A percentile compares a stretch with the other conserved stretches of the same genome.
Evolutionary conservation across 2,329 filamentous ascomycete genomes (phyloP).

Genomic region (Phaeosphaeria sp.): DNA sequence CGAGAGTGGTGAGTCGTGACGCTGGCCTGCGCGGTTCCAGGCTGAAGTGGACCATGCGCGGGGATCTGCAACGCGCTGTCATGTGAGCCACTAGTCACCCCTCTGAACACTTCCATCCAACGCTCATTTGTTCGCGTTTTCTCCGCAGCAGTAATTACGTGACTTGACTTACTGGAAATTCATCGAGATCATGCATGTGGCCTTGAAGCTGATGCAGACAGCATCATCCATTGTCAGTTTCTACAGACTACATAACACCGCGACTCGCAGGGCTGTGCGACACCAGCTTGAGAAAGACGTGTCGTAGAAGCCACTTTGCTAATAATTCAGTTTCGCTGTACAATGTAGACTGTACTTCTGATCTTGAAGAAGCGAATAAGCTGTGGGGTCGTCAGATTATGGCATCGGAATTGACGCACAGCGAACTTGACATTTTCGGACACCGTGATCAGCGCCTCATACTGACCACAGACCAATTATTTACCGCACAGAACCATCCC

Average conservation of each 20-base stretch:
- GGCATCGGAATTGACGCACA: constrained; percentile 1
- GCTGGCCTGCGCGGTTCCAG: constrained; percentile 5
- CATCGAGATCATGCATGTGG: too few relatives aligned
- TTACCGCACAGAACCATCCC: not conserved
- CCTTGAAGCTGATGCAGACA: too few relatives aligned
- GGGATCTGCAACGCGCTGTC: constrained; percentile 7
- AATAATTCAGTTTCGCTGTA: not conserved
- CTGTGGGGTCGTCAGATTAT: not conserved
- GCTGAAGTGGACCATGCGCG: constrained; percentile 9
- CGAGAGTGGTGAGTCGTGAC: not conserved
- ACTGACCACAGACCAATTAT: not conserved
- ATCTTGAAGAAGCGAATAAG: not conserved
- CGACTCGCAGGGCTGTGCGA: too few relatives aligned
- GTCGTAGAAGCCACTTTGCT: too few relatives aligned
- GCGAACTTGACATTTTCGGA: not conserved
- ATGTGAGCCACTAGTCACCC: constrained; percentile 5
- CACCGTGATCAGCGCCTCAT: not conserved
- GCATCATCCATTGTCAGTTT: too few relatives aligned
- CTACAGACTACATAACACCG: too few relatives aligned
- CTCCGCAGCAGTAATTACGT: too few relatives aligned
- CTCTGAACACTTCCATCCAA: not conserved
- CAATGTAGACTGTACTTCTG: not conserved
- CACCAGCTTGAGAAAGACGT: too few relatives aligned
- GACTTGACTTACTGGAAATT: too few relatives aligned
- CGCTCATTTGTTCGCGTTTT: not conserved